These are phyloP conservation scores for Metschnikowia arizonensis DNA, from an alignment of 805 yeast species.

Conservation along the genomic window DNA sequence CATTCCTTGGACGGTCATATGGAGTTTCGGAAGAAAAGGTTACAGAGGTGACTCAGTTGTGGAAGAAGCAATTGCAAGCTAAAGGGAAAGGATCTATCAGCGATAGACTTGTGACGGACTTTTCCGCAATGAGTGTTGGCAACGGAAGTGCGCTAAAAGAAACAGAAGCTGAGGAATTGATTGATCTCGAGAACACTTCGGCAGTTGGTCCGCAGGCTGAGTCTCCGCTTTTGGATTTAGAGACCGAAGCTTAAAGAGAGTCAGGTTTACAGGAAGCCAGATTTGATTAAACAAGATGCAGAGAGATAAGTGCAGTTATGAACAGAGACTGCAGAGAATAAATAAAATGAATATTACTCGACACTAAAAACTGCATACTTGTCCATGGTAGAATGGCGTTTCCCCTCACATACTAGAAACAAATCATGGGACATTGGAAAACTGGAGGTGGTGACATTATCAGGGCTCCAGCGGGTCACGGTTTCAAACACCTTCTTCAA, in stretches of 20 bases:
- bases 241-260: conserved; percentile 3
- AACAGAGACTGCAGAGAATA: conserved; percentile 1
- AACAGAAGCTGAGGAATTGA: conserved; percentile 15
- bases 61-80: conserved; percentile 59
- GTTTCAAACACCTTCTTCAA: conserved; percentile 24
- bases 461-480: conserved; percentile 21
- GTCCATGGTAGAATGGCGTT: conserved; percentile 9
- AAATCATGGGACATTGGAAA: conserved; percentile 17
- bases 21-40: conserved; percentile 42
- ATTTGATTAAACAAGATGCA: background rate
- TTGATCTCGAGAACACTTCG: conserved; percentile 15
- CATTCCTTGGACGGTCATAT: conserved; percentile 74
- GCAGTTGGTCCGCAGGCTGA: conserved; percentile 5
- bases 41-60: conserved; percentile 46
- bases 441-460: conserved; percentile 6
- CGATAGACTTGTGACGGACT: conserved; percentile 52
- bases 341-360: conserved; percentile 1
- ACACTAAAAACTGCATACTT: conserved; percentile 15
- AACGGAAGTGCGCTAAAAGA: conserved; percentile 12
- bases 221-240: conserved; percentile 9
- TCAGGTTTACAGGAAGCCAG: too few species aligned
- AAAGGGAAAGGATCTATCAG: conserved; percentile 57
- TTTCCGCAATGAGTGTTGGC: conserved; percentile 18
- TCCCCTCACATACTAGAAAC: conserved; percentile 27
- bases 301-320: background rate